Base-by-base conservation (phyloP, 352 stramenopile genomes). In the Globisporangium barbulae region DNA sequence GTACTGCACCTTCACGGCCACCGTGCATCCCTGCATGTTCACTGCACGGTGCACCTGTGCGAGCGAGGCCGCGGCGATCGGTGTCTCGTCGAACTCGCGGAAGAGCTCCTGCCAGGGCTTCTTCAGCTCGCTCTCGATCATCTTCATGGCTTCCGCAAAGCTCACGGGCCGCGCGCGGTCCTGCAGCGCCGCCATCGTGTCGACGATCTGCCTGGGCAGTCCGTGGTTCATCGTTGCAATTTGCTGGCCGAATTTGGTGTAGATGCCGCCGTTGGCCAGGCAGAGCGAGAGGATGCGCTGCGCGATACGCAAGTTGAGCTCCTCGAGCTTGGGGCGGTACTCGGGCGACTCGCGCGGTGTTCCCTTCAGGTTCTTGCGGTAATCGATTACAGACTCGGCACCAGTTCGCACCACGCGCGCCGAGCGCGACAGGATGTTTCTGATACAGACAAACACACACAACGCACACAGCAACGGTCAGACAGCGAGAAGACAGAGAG, bases 201-300 rank as follows among this genome's bases (percentile, higher is more conserved):
- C 70, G 17, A 97, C 98, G 77, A 97, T 98, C 75, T 99, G 94
- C 39, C 80, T 79, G 15, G 97, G 97, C 25, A 99, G 72, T 10
- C 98, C 81, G 69, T 99, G 92, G 73, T 99, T 98, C 53, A 99
- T 89, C 66, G 98, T 98, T 5, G 96, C 92, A 19, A 99, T 66
- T 70, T 99, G 96, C 78, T 99, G 97, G 8, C 96, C 97, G 8
- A 99, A 91, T 74, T 99, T 99, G 56, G 98, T 98, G 82, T 99
- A 99, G 17, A 98, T 93, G 52, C 97, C 96, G 41, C 87, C 92
- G 73, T 99, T 99, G 5, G 75, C 68, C 57, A 90, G 89, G 71
- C 94, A 99, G 53, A 99, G 70, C 17, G 89, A 37, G 19, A 98
- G 72, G 17, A 99, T 73, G 37, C 91, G 82, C 68, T 90, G 63